Evolutionary conservation across 805 yeast species (phyloP).

Genomic region (Saccharomycopsis sp.): DNA sequence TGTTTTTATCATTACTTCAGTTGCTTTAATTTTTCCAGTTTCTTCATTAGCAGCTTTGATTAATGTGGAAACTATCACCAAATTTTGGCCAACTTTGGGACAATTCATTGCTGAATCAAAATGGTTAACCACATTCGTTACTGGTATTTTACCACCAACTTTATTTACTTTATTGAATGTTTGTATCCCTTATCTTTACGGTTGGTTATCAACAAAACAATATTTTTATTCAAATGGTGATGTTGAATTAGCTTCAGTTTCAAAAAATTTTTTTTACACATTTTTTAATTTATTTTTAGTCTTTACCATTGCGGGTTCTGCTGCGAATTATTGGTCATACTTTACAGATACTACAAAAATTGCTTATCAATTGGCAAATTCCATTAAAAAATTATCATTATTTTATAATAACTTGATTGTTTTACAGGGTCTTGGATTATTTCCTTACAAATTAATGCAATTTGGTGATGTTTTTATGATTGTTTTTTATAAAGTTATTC

Average conservation of each 20-base stretch:
- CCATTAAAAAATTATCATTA: constrained; percentile 40
- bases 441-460: constrained; percentile 46
- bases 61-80: constrained; percentile 43
- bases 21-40: constrained; percentile 43
- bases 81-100: constrained; percentile 51
- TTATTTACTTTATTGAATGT: constrained; percentile 46
- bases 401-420: constrained; percentile 53
- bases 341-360: constrained; percentile 49
- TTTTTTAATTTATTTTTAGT: constrained; percentile 53
- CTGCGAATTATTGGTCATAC: constrained; percentile 47
- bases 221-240: constrained; percentile 49
- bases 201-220: constrained; percentile 38
- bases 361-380: constrained; percentile 43
- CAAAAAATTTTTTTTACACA: constrained; percentile 49
- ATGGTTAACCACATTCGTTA: constrained; percentile 43
- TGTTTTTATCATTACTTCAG: constrained; percentile 38
- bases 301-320: constrained; percentile 51
- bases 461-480: constrained; percentile 41
- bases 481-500: constrained; percentile 31
- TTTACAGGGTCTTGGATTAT: constrained; percentile 61
- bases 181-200: constrained; percentile 44
- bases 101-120: constrained; percentile 39
- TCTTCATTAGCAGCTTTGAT: constrained; percentile 46
- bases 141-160: constrained; percentile 54
- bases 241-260: constrained; percentile 44